These are phyloP conservation scores for Penicillium italicum DNA, from an alignment of 2,329 filamentous ascomycete species.

Conservation along the genomic window DNA sequence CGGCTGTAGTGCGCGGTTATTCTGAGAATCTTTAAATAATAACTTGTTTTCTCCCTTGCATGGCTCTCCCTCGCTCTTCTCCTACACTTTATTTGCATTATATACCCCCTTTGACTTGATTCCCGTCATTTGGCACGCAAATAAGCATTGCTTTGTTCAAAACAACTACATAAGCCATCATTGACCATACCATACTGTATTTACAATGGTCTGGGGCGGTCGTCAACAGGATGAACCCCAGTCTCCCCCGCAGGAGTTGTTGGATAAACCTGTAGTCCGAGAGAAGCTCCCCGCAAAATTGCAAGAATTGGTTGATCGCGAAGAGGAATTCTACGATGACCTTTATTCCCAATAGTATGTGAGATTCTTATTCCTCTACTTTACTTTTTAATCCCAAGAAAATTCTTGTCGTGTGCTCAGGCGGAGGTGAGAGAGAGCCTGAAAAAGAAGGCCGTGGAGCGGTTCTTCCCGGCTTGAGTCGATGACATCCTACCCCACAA, in stretches of 20 bases:
- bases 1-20: slow-evolving; percentile 18
- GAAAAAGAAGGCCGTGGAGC: background rate
- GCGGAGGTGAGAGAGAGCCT: background rate
- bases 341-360: slow-evolving; percentile 75
- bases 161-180: background rate
- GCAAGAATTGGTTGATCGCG: slow-evolving; percentile 54
- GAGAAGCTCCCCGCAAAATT: slow-evolving; percentile 53
- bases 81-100: background rate
- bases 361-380: background rate
- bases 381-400: background rate
- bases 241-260: slow-evolving; percentile 14
- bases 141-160: background rate
- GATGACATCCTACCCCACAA: slow-evolving; percentile 3
- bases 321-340: slow-evolving; percentile 74
- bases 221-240: slow-evolving; percentile 19
- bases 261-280: slow-evolving; percentile 43
- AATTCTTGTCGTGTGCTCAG: background rate
- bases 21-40: background rate
- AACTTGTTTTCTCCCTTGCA: slow-evolving; percentile 6
- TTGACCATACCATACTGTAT: background rate
- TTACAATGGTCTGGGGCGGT: slow-evolving; percentile 34
- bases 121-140: background rate
- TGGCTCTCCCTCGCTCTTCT: slow-evolving; percentile 1
- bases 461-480: background rate
- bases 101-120: background rate